Evolutionary conservation across 176 grass and related monocot genomes (phyloP).

Genomic region (Carex pumila): DNA sequence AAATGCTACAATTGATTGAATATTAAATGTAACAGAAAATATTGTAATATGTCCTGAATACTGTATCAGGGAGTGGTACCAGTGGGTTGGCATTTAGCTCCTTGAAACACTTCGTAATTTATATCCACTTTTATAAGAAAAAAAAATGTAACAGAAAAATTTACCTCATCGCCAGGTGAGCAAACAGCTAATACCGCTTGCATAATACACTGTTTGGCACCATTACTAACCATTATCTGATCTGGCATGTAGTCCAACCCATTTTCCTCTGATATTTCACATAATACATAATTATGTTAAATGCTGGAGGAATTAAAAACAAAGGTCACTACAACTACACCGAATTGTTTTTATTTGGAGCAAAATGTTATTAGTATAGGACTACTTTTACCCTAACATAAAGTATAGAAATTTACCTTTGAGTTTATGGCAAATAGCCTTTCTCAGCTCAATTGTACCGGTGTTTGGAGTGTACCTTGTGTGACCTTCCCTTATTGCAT

Average conservation of each 20-base stretch:
- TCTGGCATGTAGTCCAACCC: conserved; percentile 57
- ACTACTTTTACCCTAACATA: neutral
- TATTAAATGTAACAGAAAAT: neutral
- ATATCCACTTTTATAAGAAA: too few relatives aligned
- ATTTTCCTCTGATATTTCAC: conserved; percentile 59
- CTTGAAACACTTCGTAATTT: too few relatives aligned
- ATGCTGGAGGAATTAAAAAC: neutral
- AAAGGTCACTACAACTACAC: neutral
- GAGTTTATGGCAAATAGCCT: conserved; percentile 84
- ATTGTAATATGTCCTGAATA: too few relatives aligned
- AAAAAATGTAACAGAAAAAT: neutral
- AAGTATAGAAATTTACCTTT: conserved; percentile 31
- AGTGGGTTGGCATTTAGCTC: too few relatives aligned
- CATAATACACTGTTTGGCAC: conserved; percentile 75
- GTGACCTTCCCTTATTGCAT: conserved; percentile 60
- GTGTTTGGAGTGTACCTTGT: conserved; percentile 87
- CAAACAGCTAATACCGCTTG: conserved; percentile 80
- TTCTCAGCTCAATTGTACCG: conserved; percentile 74
- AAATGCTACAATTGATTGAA: neutral
- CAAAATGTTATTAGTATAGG: neutral
- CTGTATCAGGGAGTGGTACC: too few relatives aligned
- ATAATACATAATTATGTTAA: neutral
- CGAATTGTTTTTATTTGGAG: neutral
- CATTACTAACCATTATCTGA: conserved; percentile 85
- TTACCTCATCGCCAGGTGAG: conserved; percentile 81